Percentiles rank a stretch among this genome's conserved stretches.
Evolutionary conservation across 352 stramenopile species (phyloP).

Genomic region (Phytophthora constricta): DNA sequence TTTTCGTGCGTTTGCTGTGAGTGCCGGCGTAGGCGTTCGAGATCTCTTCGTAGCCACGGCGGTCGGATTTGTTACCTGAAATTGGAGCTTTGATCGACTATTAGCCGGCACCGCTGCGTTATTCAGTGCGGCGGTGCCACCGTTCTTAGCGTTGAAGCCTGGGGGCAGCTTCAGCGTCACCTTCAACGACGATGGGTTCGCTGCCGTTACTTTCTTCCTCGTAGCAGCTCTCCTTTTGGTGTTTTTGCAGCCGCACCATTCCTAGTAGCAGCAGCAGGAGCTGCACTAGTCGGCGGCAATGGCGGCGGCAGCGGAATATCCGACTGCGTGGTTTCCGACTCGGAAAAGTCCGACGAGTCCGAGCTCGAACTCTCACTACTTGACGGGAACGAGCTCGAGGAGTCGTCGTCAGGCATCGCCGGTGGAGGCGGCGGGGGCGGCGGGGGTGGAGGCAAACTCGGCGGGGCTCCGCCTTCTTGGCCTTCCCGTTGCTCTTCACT

Average conservation of each 20-base stretch:
- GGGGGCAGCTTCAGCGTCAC: slow-evolving; percentile 67
- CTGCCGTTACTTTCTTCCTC: slow-evolving; percentile 39
- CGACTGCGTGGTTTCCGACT: slow-evolving; percentile 37
- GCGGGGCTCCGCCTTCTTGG: slow-evolving; percentile 20
- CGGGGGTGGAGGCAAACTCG: slow-evolving; percentile 35
- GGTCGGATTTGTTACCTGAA: slow-evolving; percentile 50
- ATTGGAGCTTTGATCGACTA: slow-evolving; percentile 44
- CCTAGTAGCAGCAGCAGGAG: slow-evolving; percentile 10
- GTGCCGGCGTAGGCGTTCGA: slow-evolving; percentile 31
- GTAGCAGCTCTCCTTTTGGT: slow-evolving; percentile 28
- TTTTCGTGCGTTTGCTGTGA: slow-evolving; percentile 24
- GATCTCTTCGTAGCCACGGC: slow-evolving; percentile 38
- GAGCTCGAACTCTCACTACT: slow-evolving; percentile 62
- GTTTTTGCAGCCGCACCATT: slow-evolving; percentile 23
- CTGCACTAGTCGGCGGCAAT: slow-evolving; percentile 23
- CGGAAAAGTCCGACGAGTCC: slow-evolving; percentile 55
- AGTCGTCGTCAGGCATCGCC: slow-evolving; percentile 28
- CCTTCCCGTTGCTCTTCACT: slow-evolving; percentile 36
- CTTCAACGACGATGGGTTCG: slow-evolving; percentile 50
- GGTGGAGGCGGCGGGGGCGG: slow-evolving; percentile 45
- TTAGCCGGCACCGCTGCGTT: slow-evolving; percentile 9
- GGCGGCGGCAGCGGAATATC: slow-evolving; percentile 31
- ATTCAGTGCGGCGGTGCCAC: not conserved
- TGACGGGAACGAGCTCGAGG: slow-evolving; percentile 47
- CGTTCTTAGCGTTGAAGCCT: slow-evolving; percentile 50